phyloP scores from a whole-genome alignment of 2,329 filamentous ascomycete genomes.

The Pezicula rhizophila region DNA sequence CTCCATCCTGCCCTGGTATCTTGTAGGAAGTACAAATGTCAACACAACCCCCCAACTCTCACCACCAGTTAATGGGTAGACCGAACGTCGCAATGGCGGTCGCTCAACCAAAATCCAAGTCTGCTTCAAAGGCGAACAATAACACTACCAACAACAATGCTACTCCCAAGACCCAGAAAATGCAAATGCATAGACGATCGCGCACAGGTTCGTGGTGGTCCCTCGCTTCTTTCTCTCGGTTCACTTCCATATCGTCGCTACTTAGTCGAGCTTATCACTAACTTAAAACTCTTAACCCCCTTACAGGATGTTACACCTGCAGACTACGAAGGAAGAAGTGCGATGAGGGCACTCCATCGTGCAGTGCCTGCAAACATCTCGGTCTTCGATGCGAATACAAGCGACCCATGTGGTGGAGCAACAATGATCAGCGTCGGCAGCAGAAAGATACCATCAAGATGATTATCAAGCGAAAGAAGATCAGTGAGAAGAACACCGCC shows the following conservation, averaged over 20 bases:
- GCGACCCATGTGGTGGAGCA: constrained; percentile 95
- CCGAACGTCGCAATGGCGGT: constrained; percentile 47
- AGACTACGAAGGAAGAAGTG: constrained; percentile 63
- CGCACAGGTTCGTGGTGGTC: constrained; percentile 70
- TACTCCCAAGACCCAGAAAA: constrained; percentile 56
- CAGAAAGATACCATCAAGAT: constrained; percentile 97
- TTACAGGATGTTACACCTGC: constrained; percentile 61
- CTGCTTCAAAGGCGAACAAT: constrained; percentile 45
- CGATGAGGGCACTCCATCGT: constrained; percentile 57
- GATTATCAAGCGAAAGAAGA: constrained; percentile 95
- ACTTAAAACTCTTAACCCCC: constrained; percentile 18
- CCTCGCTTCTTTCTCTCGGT: constrained; percentile 10
- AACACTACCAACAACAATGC: constrained; percentile 40
- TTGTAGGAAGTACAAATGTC: constrained; percentile 47
- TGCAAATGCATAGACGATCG: constrained; percentile 89
- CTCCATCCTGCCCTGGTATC: constrained; percentile 7
- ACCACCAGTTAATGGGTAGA: constrained; percentile 27
- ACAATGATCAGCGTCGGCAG: constrained; percentile 74
- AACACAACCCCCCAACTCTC: constrained; percentile 56
- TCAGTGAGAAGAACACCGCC: constrained; percentile 72
- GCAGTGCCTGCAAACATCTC: constrained; percentile 62
- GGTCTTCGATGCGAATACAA: constrained; percentile 92
- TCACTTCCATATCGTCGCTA: constrained; percentile 25
- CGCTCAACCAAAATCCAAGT: constrained; percentile 54
- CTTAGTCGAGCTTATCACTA: constrained; percentile 55